Base-by-base conservation (phyloP, 768 basidiomycete species). In the Collybia sordida region DNA sequence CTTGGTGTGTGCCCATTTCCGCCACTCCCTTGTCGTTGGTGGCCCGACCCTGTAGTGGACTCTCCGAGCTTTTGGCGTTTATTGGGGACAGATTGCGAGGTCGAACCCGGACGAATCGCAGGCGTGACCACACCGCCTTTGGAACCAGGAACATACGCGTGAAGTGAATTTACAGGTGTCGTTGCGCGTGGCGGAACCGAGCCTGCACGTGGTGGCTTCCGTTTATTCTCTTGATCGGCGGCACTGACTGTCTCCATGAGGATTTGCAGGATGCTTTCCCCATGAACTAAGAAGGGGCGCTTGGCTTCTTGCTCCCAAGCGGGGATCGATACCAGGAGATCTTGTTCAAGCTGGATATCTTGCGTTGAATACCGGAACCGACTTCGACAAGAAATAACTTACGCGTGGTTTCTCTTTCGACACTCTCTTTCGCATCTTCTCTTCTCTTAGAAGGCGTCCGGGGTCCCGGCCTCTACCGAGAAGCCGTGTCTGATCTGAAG, bases 351-450 rank as follows among this genome's bases (percentile, higher is more conserved):
- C 95, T 98, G 56, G 19, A 47, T 15, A 38, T 42, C 35, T 39
- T 25, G 27, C 38, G 12, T 42, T 51, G 42, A 25, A 21, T 46
- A 15, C 46, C 4, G 12, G 35, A 50, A 22, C 8, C 14, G 42
- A 49, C 31, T 41, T 48, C 25, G 12, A 34, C 12, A 6, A 35
- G 14, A 39, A 11, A 25, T 35, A 36, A 71, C 85, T 54, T 63
- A 97, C 96, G 63, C 89, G 81, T 22, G 96, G 96, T 62, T 97
- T 98, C 71, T 96, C 88, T 64, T 91, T 90, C 49, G 78, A 78
- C 12, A 99, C 93, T 23, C 95, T 78, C 66, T 98, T 98, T 47
- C 96, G 79, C 87, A 96, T 93, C 78, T 97, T 97, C 73, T 98
- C 96, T 68, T 99, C 96, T 51, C 92, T 80, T 45, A 98, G 70